phyloP scores from a whole-genome alignment of 805 yeast species.

The Ogataea pignaliae region DNA sequence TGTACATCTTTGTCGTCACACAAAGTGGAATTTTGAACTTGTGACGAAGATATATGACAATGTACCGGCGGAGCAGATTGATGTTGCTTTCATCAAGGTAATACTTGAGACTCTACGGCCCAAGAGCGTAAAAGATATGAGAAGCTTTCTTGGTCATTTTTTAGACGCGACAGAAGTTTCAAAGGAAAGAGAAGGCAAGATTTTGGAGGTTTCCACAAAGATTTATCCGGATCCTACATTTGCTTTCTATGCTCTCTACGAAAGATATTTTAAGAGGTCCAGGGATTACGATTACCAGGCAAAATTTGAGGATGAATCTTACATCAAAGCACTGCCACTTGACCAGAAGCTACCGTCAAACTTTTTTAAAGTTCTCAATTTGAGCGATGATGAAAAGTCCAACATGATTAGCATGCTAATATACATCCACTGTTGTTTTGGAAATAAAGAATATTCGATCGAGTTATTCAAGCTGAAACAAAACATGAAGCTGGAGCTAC shows the following conservation, averaged over 20 bases:
- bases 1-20: not conserved
- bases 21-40: not conserved
- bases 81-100: slow-evolving; percentile 4
- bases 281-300: no score
- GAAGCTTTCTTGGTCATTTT: slow-evolving; percentile 1
- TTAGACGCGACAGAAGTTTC: not conserved
- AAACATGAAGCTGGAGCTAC: slow-evolving; percentile 3
- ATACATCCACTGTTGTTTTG: slow-evolving; percentile 20
- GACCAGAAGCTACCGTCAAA: slow-evolving; percentile 4
- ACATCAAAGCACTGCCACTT: no score
- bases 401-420: slow-evolving; percentile 16
- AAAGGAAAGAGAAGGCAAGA: not conserved
- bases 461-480: slow-evolving; percentile 10
- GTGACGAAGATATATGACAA: not conserved
- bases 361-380: slow-evolving; percentile 6
- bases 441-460: slow-evolving; percentile 12
- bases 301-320: no score
- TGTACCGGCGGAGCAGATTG: slow-evolving; percentile 3
- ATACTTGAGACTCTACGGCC: slow-evolving; percentile 3
- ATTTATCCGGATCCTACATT: no score
- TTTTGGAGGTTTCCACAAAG: no score
- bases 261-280: no score
- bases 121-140: slow-evolving; percentile 1
- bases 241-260: no score
- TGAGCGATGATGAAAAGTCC: slow-evolving; percentile 4